phyloP scores from a whole-genome alignment of 305 asterid species.

The Coffea humblotiana region DNA sequence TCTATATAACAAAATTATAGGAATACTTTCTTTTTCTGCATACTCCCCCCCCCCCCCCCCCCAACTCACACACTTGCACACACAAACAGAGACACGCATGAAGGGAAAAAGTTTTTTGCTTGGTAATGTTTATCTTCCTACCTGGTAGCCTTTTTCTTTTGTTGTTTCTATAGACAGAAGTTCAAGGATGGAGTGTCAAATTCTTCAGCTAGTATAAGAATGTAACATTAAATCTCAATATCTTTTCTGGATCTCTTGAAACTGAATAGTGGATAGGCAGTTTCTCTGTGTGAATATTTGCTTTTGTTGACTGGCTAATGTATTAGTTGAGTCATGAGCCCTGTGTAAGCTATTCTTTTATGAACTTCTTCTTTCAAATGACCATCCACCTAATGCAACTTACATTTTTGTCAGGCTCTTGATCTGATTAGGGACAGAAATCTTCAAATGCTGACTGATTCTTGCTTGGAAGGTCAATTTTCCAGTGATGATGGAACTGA shows the following conservation, averaged over 20 bases:
- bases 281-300: neutral
- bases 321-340: neutral
- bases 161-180: neutral
- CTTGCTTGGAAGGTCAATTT: conserved; percentile 97
- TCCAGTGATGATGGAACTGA: conserved; percentile 90
- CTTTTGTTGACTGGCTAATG: neutral
- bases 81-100: neutral
- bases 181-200: neutral
- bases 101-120: neutral
- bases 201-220: neutral
- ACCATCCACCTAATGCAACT: neutral
- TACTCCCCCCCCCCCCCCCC: neutral
- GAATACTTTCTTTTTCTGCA: neutral
- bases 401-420: conserved; percentile 68
- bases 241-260: neutral
- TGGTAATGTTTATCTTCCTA: neutral
- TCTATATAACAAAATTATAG: neutral
- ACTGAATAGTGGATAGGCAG: neutral
- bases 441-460: conserved; percentile 93
- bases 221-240: neutral
- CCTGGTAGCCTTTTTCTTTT: neutral
- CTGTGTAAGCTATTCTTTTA: neutral
- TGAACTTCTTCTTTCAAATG: neutral
- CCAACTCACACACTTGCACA: neutral
- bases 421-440: conserved; percentile 94